Evolutionary conservation across 768 basidiomycete genomes (phyloP).

Genomic region (Trametes punicea): DNA sequence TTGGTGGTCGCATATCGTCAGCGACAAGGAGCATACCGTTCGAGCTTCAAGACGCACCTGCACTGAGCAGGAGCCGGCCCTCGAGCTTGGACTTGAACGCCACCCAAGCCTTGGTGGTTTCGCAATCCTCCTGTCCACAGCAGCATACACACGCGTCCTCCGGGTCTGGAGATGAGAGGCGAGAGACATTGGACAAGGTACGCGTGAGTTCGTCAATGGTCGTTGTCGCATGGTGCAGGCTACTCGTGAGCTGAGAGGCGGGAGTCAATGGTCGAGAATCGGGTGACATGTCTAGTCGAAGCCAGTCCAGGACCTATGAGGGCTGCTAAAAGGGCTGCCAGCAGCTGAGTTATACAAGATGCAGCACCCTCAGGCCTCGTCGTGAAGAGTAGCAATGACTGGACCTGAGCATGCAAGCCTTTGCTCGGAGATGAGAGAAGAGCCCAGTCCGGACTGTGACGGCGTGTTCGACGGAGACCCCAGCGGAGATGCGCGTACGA

Average conservation of each 20-base stretch:
- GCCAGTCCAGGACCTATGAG: not conserved
- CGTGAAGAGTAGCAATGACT: not conserved
- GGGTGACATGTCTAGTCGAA: slow-evolving; percentile 15
- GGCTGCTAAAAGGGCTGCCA: slow-evolving; percentile 5
- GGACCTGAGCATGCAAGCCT: slow-evolving; percentile 14
- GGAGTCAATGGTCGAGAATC: slow-evolving; percentile 25
- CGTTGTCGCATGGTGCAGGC: slow-evolving; percentile 31
- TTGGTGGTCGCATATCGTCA: slow-evolving; percentile 27
- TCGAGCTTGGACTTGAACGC: slow-evolving; percentile 68
- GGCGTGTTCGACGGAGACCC: not conserved
- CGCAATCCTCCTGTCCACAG: slow-evolving; percentile 63
- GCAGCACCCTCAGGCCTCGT: slow-evolving; percentile 3
- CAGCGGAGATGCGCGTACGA: not conserved
- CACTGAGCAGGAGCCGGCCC: slow-evolving; percentile 75
- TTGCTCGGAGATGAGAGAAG: slow-evolving; percentile 3
- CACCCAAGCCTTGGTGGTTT: slow-evolving; percentile 60
- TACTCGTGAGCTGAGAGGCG: slow-evolving; percentile 30
- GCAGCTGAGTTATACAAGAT: slow-evolving; percentile 10
- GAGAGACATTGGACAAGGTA: slow-evolving; percentile 69
- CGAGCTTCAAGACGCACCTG: slow-evolving; percentile 52
- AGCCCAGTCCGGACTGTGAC: not conserved
- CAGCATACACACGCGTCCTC: slow-evolving; percentile 53
- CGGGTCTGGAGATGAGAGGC: slow-evolving; percentile 71
- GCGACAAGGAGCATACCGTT: not conserved
- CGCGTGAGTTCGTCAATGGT: slow-evolving; percentile 80